phyloP scores from a whole-genome alignment of 2,329 filamentous ascomycete species.

The Dactylellina sp. region DNA sequence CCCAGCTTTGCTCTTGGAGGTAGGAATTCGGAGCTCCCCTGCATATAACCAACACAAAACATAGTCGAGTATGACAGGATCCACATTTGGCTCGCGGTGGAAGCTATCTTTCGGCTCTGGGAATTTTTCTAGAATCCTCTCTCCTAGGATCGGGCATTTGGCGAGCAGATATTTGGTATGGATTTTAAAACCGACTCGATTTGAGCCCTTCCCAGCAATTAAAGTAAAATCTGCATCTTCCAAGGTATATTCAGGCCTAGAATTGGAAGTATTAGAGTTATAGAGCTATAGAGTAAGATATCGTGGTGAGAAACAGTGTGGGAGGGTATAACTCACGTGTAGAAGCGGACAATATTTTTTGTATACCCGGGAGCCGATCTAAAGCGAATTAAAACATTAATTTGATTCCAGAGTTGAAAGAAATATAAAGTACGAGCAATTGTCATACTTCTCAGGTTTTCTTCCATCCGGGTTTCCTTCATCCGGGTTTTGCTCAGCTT shows the following conservation, averaged over 20 bases:
- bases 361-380: background rate
- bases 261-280: background rate
- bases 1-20: background rate
- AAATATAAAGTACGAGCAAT: no score
- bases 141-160: background rate
- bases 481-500: background rate
- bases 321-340: conserved; percentile 7
- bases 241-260: conserved; percentile 12
- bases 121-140: background rate
- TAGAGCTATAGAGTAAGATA: no score
- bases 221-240: conserved; percentile 22
- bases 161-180: background rate
- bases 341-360: background rate
- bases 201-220: background rate
- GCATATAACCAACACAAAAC: conserved; percentile 37
- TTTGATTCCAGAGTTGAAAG: no score
- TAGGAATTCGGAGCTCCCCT: conserved; percentile 11
- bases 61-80: conserved; percentile 25
- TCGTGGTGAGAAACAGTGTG: background rate
- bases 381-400: background rate
- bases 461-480: no score
- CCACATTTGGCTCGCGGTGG: background rate
- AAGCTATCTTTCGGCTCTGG: background rate
- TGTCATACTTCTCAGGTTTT: no score
- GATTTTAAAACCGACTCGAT: conserved; percentile 6